These are phyloP conservation scores for Apodospora peruviana DNA, from an alignment of 495 filamentous ascomycete species.

Conservation along the genomic window DNA sequence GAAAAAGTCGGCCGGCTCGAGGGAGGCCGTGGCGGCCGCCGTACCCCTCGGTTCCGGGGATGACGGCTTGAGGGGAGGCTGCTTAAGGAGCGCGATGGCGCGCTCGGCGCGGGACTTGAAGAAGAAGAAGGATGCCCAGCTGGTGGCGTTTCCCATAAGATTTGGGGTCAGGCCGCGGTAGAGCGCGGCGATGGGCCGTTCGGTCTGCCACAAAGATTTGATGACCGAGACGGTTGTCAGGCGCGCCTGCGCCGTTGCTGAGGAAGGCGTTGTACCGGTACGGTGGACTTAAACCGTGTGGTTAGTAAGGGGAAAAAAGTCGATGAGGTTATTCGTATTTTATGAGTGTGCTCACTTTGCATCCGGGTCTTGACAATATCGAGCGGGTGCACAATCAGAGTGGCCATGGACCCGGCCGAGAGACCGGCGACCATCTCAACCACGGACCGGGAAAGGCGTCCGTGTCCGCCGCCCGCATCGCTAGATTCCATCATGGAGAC, in stretches of 20 bases:
- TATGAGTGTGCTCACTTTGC: slow-evolving; percentile 55
- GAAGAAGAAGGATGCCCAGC: slow-evolving; percentile 90
- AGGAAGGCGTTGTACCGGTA: slow-evolving; percentile 23
- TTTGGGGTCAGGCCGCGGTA: slow-evolving; percentile 91
- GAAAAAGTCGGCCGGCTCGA: slow-evolving; percentile 77
- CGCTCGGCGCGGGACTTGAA: slow-evolving; percentile 48
- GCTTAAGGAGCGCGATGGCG: slow-evolving; percentile 23
- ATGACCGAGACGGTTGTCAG: slow-evolving; percentile 41
- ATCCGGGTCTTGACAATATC: slow-evolving; percentile 95
- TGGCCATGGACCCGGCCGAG: slow-evolving; percentile 78
- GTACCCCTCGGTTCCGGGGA: not conserved
- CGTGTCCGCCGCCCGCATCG: slow-evolving; percentile 25
- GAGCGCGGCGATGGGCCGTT: slow-evolving; percentile 53
- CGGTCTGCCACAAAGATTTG: slow-evolving; percentile 33
- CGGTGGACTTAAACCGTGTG: slow-evolving; percentile 27
- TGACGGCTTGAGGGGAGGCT: not conserved
- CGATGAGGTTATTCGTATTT: not conserved
- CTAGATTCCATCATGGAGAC: slow-evolving; percentile 36
- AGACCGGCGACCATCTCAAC: slow-evolving; percentile 90
- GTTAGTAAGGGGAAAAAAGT: not conserved
- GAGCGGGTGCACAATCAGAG: slow-evolving; percentile 77
- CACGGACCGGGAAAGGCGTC: slow-evolving; percentile 61
- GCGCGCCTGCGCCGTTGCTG: slow-evolving; percentile 5
- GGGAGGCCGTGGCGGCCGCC: slow-evolving; percentile 8
- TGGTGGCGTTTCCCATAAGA: slow-evolving; percentile 79